Evolutionary conservation across 352 stramenopile species (phyloP).

Genomic region (Pseudoperonospora humuli): DNA sequence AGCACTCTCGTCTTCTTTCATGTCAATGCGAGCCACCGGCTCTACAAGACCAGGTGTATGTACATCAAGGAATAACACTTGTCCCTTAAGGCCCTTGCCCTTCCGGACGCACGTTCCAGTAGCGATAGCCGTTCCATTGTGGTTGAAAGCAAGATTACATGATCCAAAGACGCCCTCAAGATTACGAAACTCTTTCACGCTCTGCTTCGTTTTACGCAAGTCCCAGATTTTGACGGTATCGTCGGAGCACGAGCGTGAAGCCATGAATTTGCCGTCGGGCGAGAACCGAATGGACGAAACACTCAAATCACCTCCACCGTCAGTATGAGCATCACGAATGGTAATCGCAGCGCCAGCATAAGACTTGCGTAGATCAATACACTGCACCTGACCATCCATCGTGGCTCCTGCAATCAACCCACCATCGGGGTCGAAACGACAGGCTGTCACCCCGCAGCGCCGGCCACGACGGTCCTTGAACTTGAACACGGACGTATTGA

Average conservation of each 20-base stretch:
- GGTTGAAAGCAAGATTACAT: conserved; percentile 78
- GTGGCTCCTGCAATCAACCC: conserved; percentile 52
- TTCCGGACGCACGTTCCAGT: conserved; percentile 68
- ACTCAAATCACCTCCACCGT: conserved; percentile 56
- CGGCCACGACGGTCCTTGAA: conserved; percentile 72
- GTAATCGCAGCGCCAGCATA: conserved; percentile 56
- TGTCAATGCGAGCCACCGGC: conserved; percentile 53
- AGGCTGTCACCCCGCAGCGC: conserved; percentile 65
- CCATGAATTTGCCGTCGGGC: conserved; percentile 48
- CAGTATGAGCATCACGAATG: conserved; percentile 62
- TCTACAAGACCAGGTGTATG: conserved; percentile 41
- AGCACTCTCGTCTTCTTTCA: conserved; percentile 75
- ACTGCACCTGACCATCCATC: conserved; percentile 76
- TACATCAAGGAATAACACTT: conserved; percentile 73
- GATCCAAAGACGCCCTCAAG: conserved; percentile 69
- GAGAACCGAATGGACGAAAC: conserved; percentile 76
- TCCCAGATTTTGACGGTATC: conserved; percentile 83
- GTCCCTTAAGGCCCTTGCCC: conserved; percentile 38
- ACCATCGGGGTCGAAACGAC: conserved; percentile 58
- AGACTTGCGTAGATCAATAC: conserved; percentile 61
- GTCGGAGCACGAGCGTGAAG: conserved; percentile 63
- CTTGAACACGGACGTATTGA: conserved; percentile 79
- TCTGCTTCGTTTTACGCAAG: conserved; percentile 47
- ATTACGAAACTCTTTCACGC: conserved; percentile 49
- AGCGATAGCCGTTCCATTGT: conserved; percentile 54